Base-by-base conservation (phyloP, 345 rosid genomes). In the Erucastrum elatum region DNA sequence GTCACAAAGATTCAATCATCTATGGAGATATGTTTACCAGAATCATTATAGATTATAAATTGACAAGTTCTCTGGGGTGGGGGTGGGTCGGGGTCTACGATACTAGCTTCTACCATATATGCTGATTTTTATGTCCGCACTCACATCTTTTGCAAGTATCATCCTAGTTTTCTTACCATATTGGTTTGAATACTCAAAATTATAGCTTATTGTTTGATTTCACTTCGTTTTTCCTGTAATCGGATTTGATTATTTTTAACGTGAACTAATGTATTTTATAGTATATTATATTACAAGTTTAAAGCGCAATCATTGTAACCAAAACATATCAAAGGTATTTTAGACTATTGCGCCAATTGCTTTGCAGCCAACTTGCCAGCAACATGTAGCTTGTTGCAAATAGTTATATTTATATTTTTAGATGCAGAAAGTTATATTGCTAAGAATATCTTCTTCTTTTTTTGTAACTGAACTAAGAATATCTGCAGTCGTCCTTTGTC, bases 11-110 rank as follows among this genome's bases (percentile, higher is more conserved):
- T 67, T 34, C 69, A 79, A 66, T 26, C 35, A 60, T 34, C 46
- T 9, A 60, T 33, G 44, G 26, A 73, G 74, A 73, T 25, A 25
- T 60, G 6, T 64, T 46, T 67, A 34, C 2, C 35, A 61, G 77
- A 46, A 67, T 74, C 55, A 5, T 8, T 3, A 64, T 73, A 12
- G 75, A 68, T 79, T 74, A 34, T 41, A 67, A 73, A 73, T 59
- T 61, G 70, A 73, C 70, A 25, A 4, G 59, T 8, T 29, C 31
- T 33, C 13, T 30, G 2, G 37, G 37, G 37, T 6, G 21, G 4
- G 3, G 26, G 60, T 21, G 21, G 21, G 21, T 21, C 21, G 4
- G 27, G 10, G 26, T 55, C 59, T 53, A 53, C 60, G 27, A 21
- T 55, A 16, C 27, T 55, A 55, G 26, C 61, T 1, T 16, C 25